Evolutionary conservation across 306 rosid genomes (phyloP), one percentile per base, ranked within the genome.

Genomic region (Dalbergia oliveri): DNA sequence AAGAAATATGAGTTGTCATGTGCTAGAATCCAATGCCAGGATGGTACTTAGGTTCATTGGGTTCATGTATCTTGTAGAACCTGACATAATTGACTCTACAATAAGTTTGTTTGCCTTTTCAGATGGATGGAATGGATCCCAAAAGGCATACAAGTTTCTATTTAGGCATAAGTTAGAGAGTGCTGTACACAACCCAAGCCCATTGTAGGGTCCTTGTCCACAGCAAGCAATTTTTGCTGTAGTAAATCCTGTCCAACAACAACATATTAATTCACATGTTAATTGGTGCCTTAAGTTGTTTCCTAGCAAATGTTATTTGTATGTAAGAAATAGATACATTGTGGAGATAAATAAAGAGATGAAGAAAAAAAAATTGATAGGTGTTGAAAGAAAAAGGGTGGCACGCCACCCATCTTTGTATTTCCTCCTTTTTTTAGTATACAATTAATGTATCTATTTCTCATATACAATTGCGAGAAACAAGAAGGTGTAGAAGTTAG

Each of bases 151-250:
- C 54, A 33, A 61, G 34, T 82, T 82, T 75, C 97, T 83, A 47
- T 93, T 68, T 13, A 89, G 88, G 83, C 94, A 91, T 77, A 93
- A 47, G 83, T 88, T 87, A 10, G 98, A 93, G 31, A 82, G 56
- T 34, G 49, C 16, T 4, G 98, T 89, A 87, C 98, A 89, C 1
- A 89, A 62, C 10, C 98, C 97, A 23, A 91, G 26, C 15, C 98
- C 98, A 70, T 93, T 93, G 78, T 89, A 88, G 0, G 98, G 90
- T 43, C 98, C 94, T 85, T 93, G 98, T 13, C 97, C 98, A 77
- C 98, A 93, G 54, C 98, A 93, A 34, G 98, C 97, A 16, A 86
- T 16, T 81, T 73, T 80, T 23, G 94, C 81, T 53, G 89, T 86
- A 6, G 56, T 77, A 88, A 93, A 91, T 21, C 97, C 96, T 90